Percentiles rank a stretch among this genome's conserved stretches.
phyloP scores from a whole-genome alignment of 148 eudicot genomes.

The Diospyros lotus region DNA sequence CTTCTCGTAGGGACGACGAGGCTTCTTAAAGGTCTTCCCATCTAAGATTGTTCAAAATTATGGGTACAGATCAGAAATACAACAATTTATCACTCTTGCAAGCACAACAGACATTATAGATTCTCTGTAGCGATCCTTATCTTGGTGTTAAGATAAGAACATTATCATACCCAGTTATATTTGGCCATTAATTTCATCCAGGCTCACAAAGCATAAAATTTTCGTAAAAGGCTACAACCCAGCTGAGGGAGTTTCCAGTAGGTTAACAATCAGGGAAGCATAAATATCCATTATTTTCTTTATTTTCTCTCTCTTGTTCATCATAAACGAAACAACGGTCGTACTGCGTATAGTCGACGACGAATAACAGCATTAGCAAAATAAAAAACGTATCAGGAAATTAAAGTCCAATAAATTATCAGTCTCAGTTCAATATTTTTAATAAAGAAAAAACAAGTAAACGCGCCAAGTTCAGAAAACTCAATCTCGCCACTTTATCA shows the following conservation, averaged over 20 bases:
- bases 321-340: background rate
- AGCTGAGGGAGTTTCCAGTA: background rate
- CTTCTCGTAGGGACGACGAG: conserved; percentile 42
- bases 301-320: background rate
- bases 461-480: background rate
- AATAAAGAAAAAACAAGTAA: too few relatives aligned
- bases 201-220: background rate
- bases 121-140: background rate
- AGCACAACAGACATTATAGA: background rate
- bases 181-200: background rate
- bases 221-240: background rate
- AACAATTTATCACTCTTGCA: background rate
- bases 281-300: background rate
- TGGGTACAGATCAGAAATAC: background rate
- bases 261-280: background rate
- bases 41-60: conserved; percentile 14
- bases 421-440: background rate
- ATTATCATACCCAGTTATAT: background rate
- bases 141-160: too few relatives aligned
- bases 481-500: background rate
- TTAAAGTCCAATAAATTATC: background rate
- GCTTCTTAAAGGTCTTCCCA: conserved; percentile 42
- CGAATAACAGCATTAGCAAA: background rate
- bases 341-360: background rate
- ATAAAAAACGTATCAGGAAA: background rate